These are phyloP conservation scores for Panellus pusillus DNA, from an alignment of 768 basidiomycete species.

Conservation along the genomic window DNA sequence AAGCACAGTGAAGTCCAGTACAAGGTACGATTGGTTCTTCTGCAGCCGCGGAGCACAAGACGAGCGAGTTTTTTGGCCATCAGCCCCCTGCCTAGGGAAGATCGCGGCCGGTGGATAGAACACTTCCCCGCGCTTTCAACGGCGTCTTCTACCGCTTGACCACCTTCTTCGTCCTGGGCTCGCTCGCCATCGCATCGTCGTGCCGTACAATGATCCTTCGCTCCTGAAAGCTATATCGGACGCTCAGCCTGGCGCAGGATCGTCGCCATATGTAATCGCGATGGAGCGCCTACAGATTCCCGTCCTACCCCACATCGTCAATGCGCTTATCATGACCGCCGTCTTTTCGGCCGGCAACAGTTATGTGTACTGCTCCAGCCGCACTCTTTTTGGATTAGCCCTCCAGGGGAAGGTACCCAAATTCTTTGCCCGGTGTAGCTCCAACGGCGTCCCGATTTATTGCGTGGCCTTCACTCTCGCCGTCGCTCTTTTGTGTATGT, in stretches of 20 bases:
- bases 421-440: slow-evolving; percentile 52
- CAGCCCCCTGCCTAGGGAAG: too few species aligned
- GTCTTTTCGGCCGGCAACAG: slow-evolving; percentile 76
- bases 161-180: slow-evolving; percentile 74
- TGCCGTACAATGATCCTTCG: slow-evolving; percentile 66
- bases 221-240: slow-evolving; percentile 54
- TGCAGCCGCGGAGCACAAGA: too few species aligned
- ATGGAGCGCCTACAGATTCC: slow-evolving; percentile 70
- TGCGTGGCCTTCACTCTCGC: slow-evolving; percentile 46
- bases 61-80: too few species aligned
- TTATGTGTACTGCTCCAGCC: slow-evolving; percentile 56
- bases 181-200: slow-evolving; percentile 71
- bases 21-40: too few species aligned
- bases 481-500: slow-evolving; percentile 38
- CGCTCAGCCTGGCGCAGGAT: slow-evolving; percentile 56
- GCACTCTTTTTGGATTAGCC: slow-evolving; percentile 55
- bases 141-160: slow-evolving; percentile 80
- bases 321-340: slow-evolving; percentile 65
- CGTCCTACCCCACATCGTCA: slow-evolving; percentile 67
- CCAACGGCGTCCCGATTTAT: slow-evolving; percentile 57
- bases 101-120: too few species aligned
- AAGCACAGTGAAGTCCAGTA: too few species aligned
- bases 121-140: slow-evolving; percentile 69
- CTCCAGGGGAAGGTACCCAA: slow-evolving; percentile 60
- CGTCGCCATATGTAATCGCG: slow-evolving; percentile 85